Conservation (phyloP, 768 basidiomycete species). For the Dioszegia aurantiaca region DNA sequence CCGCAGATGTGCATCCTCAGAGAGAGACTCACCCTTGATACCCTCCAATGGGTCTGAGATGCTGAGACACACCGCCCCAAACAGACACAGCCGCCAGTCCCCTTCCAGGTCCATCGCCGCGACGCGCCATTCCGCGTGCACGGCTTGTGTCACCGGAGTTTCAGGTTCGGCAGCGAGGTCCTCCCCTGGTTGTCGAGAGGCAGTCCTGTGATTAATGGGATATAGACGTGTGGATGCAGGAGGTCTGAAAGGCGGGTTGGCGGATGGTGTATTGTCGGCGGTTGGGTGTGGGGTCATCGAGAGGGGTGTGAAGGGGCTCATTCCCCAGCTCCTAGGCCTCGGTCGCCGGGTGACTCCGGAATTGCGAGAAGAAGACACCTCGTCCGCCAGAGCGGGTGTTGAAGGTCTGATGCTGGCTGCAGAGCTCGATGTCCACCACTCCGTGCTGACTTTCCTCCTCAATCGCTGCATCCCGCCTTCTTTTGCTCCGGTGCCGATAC, state of each 20-base stretch:
- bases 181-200: too few relatives aligned
- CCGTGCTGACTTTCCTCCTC: constrained; percentile 1
- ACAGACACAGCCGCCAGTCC: background rate
- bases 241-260: too few relatives aligned
- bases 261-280: background rate
- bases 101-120: constrained; percentile 4
- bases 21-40: constrained; percentile 8
- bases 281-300: background rate
- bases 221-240: too few relatives aligned
- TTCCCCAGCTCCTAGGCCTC: background rate
- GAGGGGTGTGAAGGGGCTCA: background rate
- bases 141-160: background rate
- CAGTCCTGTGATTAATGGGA: too few relatives aligned
- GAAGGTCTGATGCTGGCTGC: background rate
- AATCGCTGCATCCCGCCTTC: background rate
- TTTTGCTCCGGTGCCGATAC: background rate
- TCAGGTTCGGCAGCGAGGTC: background rate
- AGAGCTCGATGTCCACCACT: background rate
- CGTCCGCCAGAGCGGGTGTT: background rate
- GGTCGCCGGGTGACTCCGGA: too few relatives aligned
- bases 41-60: constrained; percentile 11
- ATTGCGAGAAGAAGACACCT: too few relatives aligned
- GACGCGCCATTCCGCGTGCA: constrained; percentile 4
- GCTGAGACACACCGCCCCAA: constrained; percentile 7
- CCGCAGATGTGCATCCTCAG: background rate